Conservation (phyloP, 176 grass and related monocot genomes). For the Pontederia crassipes region DNA sequence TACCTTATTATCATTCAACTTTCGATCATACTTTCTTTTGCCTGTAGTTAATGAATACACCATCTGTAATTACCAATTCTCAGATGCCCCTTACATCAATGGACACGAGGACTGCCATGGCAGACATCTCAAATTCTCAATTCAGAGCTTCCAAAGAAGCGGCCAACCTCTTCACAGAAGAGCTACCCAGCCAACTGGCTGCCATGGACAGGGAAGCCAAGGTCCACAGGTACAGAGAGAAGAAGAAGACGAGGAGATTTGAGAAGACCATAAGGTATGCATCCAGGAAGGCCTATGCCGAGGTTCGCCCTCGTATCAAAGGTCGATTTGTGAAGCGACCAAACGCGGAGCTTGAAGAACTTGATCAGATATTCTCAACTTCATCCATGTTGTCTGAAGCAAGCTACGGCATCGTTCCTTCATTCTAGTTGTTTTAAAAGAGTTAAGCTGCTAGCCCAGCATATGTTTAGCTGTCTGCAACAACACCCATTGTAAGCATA, state of each 20-base stretch:
- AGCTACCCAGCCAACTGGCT: constrained; percentile 24
- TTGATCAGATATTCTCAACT: constrained; percentile 31
- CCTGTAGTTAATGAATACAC: background rate
- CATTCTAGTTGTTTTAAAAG: constrained; percentile 16
- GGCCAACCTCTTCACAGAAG: constrained; percentile 13
- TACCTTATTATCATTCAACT: too few species aligned
- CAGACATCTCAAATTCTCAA: constrained; percentile 22
- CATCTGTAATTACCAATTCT: background rate
- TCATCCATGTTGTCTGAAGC: constrained; percentile 14
- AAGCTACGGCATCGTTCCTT: constrained; percentile 27
- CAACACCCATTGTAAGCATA: too few species aligned
- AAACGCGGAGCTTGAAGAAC: constrained; percentile 26
- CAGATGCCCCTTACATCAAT: constrained; percentile 32
- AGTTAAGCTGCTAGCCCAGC: background rate
- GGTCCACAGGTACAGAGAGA: constrained; percentile 35
- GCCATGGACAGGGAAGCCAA: constrained; percentile 27
- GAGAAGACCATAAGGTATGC: constrained; percentile 42
- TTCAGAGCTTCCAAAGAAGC: constrained; percentile 13
- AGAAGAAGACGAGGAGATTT: constrained; percentile 29
- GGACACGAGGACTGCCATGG: constrained; percentile 15
- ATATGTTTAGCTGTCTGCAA: too few species aligned
- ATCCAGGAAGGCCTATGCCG: constrained; percentile 40
- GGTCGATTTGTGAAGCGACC: constrained; percentile 30
- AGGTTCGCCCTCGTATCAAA: constrained; percentile 31
- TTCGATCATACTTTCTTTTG: background rate